phyloP scores from a whole-genome alignment of 768 basidiomycete genomes.

The Austroboletus festivus region DNA sequence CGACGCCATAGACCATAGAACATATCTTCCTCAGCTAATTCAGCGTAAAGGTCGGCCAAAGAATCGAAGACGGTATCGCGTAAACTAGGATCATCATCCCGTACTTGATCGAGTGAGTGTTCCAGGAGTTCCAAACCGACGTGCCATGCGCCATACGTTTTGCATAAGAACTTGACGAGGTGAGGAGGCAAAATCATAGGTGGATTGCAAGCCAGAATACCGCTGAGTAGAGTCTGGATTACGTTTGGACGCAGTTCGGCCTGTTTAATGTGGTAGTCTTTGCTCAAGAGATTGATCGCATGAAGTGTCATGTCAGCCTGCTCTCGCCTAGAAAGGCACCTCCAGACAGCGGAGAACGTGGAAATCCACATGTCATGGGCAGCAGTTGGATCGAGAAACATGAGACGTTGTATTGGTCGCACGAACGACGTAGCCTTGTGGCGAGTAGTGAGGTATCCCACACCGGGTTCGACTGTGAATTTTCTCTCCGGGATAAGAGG shows the following conservation, averaged over 20 bases:
- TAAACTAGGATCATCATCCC: constrained; percentile 75
- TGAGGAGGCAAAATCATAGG: constrained; percentile 90
- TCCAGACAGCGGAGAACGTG: constrained; percentile 84
- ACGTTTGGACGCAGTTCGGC: constrained; percentile 88
- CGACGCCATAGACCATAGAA: constrained; percentile 96
- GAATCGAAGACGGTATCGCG: constrained; percentile 87
- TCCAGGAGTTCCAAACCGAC: constrained; percentile 83
- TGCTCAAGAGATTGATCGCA: constrained; percentile 85
- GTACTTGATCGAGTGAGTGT: constrained; percentile 69
- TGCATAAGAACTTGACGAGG: constrained; percentile 92
- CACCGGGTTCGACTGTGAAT: constrained; percentile 31
- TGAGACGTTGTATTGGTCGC: constrained; percentile 75
- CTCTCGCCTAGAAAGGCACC: constrained; percentile 79
- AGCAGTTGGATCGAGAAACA: constrained; percentile 72
- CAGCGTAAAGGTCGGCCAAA: constrained; percentile 91
- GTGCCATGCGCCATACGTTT: constrained; percentile 97
- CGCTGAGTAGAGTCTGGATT: constrained; percentile 84
- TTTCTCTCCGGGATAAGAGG: constrained; percentile 43
- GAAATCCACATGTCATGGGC: constrained; percentile 87
- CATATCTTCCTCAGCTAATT: constrained; percentile 93
- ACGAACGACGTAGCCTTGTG: constrained; percentile 54
- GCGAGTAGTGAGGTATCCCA: constrained; percentile 40
- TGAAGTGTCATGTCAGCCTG: constrained; percentile 87
- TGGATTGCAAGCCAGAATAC: constrained; percentile 81
- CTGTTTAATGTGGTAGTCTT: constrained; percentile 91